Base-by-base conservation (phyloP, 352 stramenopile genomes). In the Pythium brassicae region DNA sequence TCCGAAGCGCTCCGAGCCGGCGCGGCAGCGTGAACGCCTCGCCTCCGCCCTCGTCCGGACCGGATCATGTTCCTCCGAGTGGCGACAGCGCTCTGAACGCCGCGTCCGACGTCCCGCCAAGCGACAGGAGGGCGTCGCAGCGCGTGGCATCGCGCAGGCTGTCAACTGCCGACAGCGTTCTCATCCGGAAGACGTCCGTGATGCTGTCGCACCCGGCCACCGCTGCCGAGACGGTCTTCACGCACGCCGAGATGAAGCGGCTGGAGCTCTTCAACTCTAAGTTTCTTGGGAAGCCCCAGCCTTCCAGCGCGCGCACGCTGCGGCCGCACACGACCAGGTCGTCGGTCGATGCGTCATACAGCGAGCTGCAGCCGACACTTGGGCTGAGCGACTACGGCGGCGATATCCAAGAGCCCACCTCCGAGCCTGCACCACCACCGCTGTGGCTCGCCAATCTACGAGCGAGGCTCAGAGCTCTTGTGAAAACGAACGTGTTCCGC, bases 401-500 rank as follows among this genome's bases (percentile, higher is more conserved):
- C 5, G 15, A n/a, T 2, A 25, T 46, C 20, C 47, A 50, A 51
- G 50, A 52, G 3, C n/a, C 5, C 14, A 26, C 25, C 23, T 51
- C 6, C 35, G 57, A 19, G 27, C 45, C 10, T 49, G 45, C 12
- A 25, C 58, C 57, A 4, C 26, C 35, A 4, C 55, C 55, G 0
- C 25, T 43, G 27, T 77, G 72, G 69, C 17, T 79, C 3, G n/a
- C 61, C 1, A 27, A 53, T 7, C 47, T 65, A 34, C 78, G 75
- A 11, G 40, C 27, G 46, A 54, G 52, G 7, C 59, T 84, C 3
- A 66, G 66, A 7, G 19, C 53, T 2, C 45, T 68, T 11, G 72
- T 89, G 37, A 87, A 89, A 61, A 58, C 65, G 3, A 44, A 43
- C 22, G 68, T 45, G 50, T 91, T 87, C 55, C 78, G 78, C 12